Percentiles rank a stretch among this genome's conserved stretches.
These are phyloP conservation scores for Rhodamnia rubescens DNA, from an alignment of 345 rosid species.

Conservation along the genomic window DNA sequence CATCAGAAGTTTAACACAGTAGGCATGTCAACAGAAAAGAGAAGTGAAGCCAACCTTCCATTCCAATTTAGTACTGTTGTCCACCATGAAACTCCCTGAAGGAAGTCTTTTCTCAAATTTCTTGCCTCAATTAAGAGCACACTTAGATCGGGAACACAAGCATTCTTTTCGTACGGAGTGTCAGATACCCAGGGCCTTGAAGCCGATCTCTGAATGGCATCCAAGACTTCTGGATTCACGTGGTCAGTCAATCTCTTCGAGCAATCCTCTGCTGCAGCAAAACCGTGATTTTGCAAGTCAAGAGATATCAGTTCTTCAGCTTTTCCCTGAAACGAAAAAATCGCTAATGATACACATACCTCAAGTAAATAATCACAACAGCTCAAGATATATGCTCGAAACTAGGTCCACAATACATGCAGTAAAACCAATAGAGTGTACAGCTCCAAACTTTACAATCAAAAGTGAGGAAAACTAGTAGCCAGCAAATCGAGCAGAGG, in stretches of 20 bases:
- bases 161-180: slow-evolving; percentile 17
- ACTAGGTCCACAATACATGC: not conserved
- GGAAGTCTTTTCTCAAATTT: slow-evolving; percentile 8
- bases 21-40: not conserved
- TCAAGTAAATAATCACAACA: not conserved
- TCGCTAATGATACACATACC: not conserved
- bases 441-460: not conserved
- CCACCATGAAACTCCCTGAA: slow-evolving; percentile 29
- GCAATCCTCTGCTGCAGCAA: slow-evolving; percentile 34
- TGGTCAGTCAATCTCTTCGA: slow-evolving; percentile 9
- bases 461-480: not conserved
- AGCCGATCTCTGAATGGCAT: slow-evolving; percentile 31
- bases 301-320: slow-evolving; percentile 24
- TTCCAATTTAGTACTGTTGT: slow-evolving; percentile 19
- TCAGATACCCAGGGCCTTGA: slow-evolving; percentile 27
- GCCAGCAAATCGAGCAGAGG: not conserved
- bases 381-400: not conserved
- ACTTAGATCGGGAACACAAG: slow-evolving; percentile 23
- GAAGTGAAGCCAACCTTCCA: slow-evolving; percentile 12
- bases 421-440: not conserved
- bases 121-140: slow-evolving; percentile 20
- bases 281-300: slow-evolving; percentile 10
- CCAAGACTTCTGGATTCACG: slow-evolving; percentile 20
- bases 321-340: slow-evolving; percentile 17
- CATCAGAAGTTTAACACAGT: not conserved